Percentiles rank a stretch among this genome's conserved stretches.
These are phyloP conservation scores for Sungouiella thailandica DNA, from an alignment of 805 yeast genomes.

Conservation along the genomic window DNA sequence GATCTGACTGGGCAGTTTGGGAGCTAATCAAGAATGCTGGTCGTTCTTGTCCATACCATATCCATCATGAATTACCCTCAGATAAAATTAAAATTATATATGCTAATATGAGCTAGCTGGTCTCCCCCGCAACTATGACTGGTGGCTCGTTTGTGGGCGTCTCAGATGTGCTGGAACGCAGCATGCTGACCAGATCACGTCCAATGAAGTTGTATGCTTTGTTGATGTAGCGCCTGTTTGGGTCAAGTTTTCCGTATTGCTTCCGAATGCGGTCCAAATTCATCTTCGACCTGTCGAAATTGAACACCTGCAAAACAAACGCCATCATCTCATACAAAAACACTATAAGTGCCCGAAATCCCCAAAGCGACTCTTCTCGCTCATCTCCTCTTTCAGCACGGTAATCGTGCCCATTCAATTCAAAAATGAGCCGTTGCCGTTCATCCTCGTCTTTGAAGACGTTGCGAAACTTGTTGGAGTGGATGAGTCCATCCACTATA, in stretches of 20 bases:
- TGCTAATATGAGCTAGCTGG: too few relatives aligned
- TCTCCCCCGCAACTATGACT: too few relatives aligned
- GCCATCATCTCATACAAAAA: slow-evolving; percentile 30
- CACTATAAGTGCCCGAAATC: slow-evolving; percentile 21
- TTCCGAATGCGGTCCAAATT: slow-evolving; percentile 37
- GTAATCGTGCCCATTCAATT: slow-evolving; percentile 22
- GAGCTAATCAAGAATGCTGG: too few relatives aligned
- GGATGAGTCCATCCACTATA: slow-evolving; percentile 22
- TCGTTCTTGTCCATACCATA: too few relatives aligned
- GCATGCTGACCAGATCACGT: slow-evolving; percentile 13
- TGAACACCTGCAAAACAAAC: slow-evolving; percentile 29
- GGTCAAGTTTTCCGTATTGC: slow-evolving; percentile 37
- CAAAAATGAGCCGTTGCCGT: slow-evolving; percentile 19
- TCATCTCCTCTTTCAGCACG: slow-evolving; percentile 7
- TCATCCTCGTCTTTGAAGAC: slow-evolving; percentile 28
- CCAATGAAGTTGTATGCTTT: slow-evolving; percentile 31
- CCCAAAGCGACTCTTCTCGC: neutral
- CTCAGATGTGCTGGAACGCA: neutral
- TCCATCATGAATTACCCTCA: too few relatives aligned
- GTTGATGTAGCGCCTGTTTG: slow-evolving; percentile 33
- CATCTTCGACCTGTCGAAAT: slow-evolving; percentile 38
- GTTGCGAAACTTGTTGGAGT: slow-evolving; percentile 26
- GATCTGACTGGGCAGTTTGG: too few relatives aligned
- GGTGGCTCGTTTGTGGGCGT: too few relatives aligned
- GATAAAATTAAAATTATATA: too few relatives aligned